A percentile compares a stretch with the other conserved stretches of the same genome.
Evolutionary conservation across 140 eudicot species (phyloP).

Genomic region (Stevia rebaudiana): DNA sequence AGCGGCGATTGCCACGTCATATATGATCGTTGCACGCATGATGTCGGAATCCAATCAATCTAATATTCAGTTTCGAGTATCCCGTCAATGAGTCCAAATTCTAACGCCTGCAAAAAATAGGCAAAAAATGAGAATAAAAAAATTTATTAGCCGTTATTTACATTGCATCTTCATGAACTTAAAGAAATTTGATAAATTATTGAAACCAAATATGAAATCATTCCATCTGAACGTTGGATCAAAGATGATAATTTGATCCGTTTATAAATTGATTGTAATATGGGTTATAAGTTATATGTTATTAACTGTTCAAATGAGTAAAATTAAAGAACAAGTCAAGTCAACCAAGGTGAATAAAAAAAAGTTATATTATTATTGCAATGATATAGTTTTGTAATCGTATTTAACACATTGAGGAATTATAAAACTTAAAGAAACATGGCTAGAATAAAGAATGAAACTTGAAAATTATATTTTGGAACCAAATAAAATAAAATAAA

Average conservation of each 20-base stretch:
- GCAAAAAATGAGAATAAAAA: neutral
- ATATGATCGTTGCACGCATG: neutral
- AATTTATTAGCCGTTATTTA: constrained; percentile 3
- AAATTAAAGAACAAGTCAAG: neutral
- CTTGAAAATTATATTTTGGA: neutral
- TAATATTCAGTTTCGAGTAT: constrained; percentile 74
- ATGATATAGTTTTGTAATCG: no score
- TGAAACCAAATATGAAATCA: constrained; percentile 2
- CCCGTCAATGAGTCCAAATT: constrained; percentile 92
- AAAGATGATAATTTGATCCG: neutral
- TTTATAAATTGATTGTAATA: neutral
- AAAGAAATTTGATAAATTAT: neutral
- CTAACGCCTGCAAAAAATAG: constrained; percentile 69
- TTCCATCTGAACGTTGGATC: neutral
- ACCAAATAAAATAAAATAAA: neutral
- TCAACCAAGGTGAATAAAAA: no score
- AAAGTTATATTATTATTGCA: no score
- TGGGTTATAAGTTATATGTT: neutral
- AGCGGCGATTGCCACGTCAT: constrained; percentile 12
- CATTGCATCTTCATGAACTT: neutral
- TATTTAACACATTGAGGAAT: no score
- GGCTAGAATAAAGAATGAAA: neutral
- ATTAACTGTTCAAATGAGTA: neutral
- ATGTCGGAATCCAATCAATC: neutral
- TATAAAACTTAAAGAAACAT: neutral